Base-by-base conservation (phyloP, 345 rosid species). In the Rhodamnia rubescens region DNA sequence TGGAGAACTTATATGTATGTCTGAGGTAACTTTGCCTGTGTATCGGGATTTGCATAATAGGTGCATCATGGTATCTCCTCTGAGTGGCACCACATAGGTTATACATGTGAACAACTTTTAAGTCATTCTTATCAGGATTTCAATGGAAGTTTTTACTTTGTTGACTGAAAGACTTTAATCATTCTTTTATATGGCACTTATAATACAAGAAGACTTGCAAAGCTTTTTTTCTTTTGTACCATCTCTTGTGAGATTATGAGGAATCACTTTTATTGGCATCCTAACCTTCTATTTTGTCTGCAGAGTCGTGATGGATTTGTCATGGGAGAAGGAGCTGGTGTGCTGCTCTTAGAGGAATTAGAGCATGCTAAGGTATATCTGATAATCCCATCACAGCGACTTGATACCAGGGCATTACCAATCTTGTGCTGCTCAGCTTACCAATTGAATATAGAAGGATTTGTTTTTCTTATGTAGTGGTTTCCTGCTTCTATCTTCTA, bases 241-340 rank as follows among this genome's bases (percentile, higher is more conserved):
- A 64, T 64, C 24, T 69, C 47, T 69, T 4, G 20, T 36, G 80
- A 64, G 42, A 64, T 64, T 29, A 29, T 36, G 4, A 69, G 47
- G 24, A 69, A 36, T 69, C 80, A 36, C 22, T 21, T 32, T 69
- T 18, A 4, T 36, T 1, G 12, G 26, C 80, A 18, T 36, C 47
- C 47, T 36, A 69, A 69, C 26, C 47, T 69, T 36, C 47, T 69
- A 69, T 69, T 69, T 53, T 82, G 22, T 82, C 36, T 52, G 89
- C 94, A 97, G 98, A 91, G 83, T 89, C 97, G 98, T 85, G 99
- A 97, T 94, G 99, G 99, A 89, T 95, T 97, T 82, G 99, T 97
- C 54, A 95, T 97, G 95, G 99, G 99, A 27, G 98, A 97, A 90
- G 99, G 99, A 92, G 95, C 98, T 56, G 98, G 99, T 61, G 99